Percentiles rank a stretch among this genome's conserved stretches.
Conservation (phyloP, 2,329 filamentous ascomycete genomes). For the Colletotrichum cordylinicola region DNA sequence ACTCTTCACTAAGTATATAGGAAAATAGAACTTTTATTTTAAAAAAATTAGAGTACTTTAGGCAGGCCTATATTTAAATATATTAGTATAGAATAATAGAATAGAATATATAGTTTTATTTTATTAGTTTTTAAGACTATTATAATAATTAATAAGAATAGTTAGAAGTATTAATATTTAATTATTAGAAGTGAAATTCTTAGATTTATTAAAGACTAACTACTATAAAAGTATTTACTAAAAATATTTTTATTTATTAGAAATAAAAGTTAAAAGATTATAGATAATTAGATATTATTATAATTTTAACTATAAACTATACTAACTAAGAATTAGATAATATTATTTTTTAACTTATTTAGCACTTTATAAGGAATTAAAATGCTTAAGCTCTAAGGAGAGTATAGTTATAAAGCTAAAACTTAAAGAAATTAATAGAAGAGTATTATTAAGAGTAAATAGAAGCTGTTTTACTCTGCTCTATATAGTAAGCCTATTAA, state of each 20-base stretch:
- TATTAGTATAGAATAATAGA: no score
- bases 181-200: conserved; percentile 35
- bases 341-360: no score
- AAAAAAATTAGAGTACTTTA: not conserved
- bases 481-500: not conserved
- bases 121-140: no score
- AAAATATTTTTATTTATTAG: conserved; percentile 42
- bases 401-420: conserved; percentile 41
- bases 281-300: not conserved
- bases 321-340: conserved; percentile 33
- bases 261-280: not conserved
- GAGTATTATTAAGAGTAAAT: conserved; percentile 38
- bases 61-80: no score
- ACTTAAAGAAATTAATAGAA: conserved; percentile 42
- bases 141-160: no score
- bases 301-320: conserved; percentile 31
- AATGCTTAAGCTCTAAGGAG: not conserved
- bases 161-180: no score
- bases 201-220: conserved; percentile 42
- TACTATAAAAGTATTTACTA: conserved; percentile 44
- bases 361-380: no score
- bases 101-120: no score
- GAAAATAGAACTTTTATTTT: not conserved
- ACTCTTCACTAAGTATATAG: no score
- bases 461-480: conserved; percentile 39